These are phyloP conservation scores for Blastocrithidia nonstop DNA, from an alignment of 208 protist genomes.

Conservation along the genomic window DNA sequence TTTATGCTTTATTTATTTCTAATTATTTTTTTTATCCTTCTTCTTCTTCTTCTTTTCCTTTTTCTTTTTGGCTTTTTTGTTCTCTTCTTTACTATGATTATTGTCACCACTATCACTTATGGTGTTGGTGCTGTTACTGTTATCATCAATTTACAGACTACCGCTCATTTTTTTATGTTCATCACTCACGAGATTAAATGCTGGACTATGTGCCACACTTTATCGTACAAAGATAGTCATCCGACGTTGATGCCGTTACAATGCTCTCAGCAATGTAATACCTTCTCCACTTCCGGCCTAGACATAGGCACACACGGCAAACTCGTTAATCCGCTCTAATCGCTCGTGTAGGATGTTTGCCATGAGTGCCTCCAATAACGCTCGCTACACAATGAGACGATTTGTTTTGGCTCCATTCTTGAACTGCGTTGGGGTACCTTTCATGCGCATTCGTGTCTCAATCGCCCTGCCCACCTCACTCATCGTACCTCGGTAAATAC, in stretches of 20 bases:
- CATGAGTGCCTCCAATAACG: constrained; percentile 47
- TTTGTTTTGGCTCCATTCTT: constrained; percentile 36
- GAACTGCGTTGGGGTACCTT: constrained; percentile 67
- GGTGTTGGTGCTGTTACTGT: neutral
- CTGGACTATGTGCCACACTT: no score
- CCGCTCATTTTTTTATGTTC: no score
- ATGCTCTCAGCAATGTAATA: constrained; percentile 17
- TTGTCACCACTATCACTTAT: neutral
- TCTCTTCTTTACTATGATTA: neutral
- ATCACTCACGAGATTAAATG: no score
- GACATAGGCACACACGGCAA: constrained; percentile 45
- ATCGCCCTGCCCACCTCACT: constrained; percentile 59
- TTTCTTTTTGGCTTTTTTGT: neutral
- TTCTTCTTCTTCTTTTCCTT: neutral
- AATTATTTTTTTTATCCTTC: neutral
- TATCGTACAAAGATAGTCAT: constrained; percentile 26
- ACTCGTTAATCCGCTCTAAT: constrained; percentile 55
- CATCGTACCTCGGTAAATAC: constrained; percentile 47
- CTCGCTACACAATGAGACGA: constrained; percentile 44
- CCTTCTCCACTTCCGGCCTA: constrained; percentile 26
- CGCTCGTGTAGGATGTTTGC: constrained; percentile 56
- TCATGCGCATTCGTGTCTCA: constrained; percentile 55
- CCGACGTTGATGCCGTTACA: constrained; percentile 13
- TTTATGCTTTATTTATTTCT: no score
- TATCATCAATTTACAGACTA: constrained; percentile 13